phyloP scores from a whole-genome alignment of 2,329 filamentous ascomycete genomes.

The Exophiala calicioides region DNA sequence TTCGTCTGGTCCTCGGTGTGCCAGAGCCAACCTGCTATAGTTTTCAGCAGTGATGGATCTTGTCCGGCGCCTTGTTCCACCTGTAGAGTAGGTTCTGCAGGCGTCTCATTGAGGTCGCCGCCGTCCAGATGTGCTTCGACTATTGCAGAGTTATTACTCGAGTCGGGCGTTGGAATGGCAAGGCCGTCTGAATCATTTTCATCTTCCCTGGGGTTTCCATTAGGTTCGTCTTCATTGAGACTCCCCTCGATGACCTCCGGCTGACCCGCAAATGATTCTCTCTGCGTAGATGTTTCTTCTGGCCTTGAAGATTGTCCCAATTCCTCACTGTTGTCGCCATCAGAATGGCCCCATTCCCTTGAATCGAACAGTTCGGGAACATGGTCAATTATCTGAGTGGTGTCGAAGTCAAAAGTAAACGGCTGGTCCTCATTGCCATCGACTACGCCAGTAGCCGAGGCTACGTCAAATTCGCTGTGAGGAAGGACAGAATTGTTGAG shows the following conservation, averaged over 20 bases:
- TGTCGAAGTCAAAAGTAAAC: background rate
- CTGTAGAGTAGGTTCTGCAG: background rate
- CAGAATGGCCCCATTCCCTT: too few relatives aligned
- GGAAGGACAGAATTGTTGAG: constrained; percentile 18
- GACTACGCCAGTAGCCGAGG: background rate
- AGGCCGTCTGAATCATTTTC: constrained; percentile 14
- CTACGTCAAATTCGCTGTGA: constrained; percentile 8
- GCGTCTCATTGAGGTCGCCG: background rate
- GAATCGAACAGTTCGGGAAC: constrained; percentile 1
- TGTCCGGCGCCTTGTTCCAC: background rate
- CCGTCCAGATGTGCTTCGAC: too few relatives aligned
- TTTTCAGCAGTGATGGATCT: constrained; percentile 24
- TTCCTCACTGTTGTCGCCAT: too few relatives aligned
- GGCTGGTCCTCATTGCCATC: background rate
- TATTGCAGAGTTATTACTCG: too few relatives aligned
- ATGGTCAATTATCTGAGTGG: background rate
- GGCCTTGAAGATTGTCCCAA: background rate
- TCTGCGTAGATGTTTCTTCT: background rate
- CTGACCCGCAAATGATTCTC: constrained; percentile 1
- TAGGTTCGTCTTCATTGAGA: background rate
- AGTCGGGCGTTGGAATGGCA: constrained; percentile 14
- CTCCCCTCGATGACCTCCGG: background rate
- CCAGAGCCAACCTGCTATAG: constrained; percentile 48
- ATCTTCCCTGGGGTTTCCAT: background rate
- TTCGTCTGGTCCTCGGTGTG: constrained; percentile 40